Conservation (phyloP, 805 yeast genomes). For the Starmerella etchellsii region DNA sequence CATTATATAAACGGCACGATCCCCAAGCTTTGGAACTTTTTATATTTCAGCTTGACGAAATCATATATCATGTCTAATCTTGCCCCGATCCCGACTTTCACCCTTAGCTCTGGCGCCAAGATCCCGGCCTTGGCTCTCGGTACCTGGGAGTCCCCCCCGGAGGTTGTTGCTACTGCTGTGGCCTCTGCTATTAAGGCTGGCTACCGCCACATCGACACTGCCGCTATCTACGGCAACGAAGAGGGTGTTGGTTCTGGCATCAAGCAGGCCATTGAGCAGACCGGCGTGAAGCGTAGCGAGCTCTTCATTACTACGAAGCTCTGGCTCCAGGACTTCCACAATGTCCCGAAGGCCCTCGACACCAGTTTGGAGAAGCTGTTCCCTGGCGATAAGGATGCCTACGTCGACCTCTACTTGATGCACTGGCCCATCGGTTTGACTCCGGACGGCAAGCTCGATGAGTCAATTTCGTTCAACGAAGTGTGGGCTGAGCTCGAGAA, state of each 20-base stretch:
- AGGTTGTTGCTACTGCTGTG: constrained; percentile 40
- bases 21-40: no score
- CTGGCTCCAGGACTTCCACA: constrained; percentile 33
- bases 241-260: constrained; percentile 48
- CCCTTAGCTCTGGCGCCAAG: constrained; percentile 42
- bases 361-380: constrained; percentile 37
- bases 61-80: no score
- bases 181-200: constrained; percentile 51
- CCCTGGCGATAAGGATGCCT: constrained; percentile 34
- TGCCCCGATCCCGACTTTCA: constrained; percentile 24
- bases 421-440: constrained; percentile 47
- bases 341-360: constrained; percentile 38
- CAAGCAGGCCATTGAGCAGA: constrained; percentile 14
- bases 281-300: constrained; percentile 36
- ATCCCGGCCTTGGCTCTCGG: constrained; percentile 66
- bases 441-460: constrained; percentile 14
- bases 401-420: constrained; percentile 51
- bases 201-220: constrained; percentile 64
- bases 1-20: no score
- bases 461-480: constrained; percentile 31
- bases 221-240: constrained; percentile 58
- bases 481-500: constrained; percentile 56
- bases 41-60: no score
- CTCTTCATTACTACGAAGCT: constrained; percentile 53
- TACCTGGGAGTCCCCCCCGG: constrained; percentile 40